Evolutionary conservation across 306 rosid genomes (phyloP), one percentile per base, ranked within the genome.

Genomic region (Malus orientalis): DNA sequence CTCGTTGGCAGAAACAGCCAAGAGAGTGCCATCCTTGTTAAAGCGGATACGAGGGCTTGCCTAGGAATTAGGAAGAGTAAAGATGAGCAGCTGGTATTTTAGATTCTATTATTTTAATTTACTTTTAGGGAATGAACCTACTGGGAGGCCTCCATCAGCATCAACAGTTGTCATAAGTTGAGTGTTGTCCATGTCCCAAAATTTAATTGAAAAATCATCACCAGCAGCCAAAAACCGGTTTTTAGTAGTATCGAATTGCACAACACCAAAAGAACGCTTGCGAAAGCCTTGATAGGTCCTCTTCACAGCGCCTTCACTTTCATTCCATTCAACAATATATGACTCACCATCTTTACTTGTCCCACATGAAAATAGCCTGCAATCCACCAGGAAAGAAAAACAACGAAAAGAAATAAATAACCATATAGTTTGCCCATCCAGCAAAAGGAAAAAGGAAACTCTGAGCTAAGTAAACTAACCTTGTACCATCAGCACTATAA

Each of bases 251-350:
- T 95, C 97, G 7, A 95, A 95, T 75, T 95, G 99, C 81, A 95
- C 95, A 44, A 92, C 92, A 36, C 93, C 99, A 47, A 78, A 70
- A 76, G 97, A 95, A 27, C 93, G 97, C 73, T 95, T 92, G 74
- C 95, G 97, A 83, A 95, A 89, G 76, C 99, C 99, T 83, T 89
- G 97, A 69, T 95, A 95, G 71, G 93, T 88, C 69, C 97, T 89
- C 85, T 92, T 90, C 45, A 95, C 95, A 30, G 93, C 96, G 65
- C 97, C 97, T 87, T 92, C 99, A 79, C 93, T 89, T 83, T 92
- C 97, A 82, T 95, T 95, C 97, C 97, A 95, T 83, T 95, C 97
- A 82, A 90, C 99, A 83, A 95, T 90, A 72, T 86, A 87, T n/a
- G 99, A 95, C 44, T 90, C 96, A 51, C 99, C 99, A 0, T 90